phyloP scores from a whole-genome alignment of 371 early-diverging fungal species.

The Parasitella parasitica region DNA sequence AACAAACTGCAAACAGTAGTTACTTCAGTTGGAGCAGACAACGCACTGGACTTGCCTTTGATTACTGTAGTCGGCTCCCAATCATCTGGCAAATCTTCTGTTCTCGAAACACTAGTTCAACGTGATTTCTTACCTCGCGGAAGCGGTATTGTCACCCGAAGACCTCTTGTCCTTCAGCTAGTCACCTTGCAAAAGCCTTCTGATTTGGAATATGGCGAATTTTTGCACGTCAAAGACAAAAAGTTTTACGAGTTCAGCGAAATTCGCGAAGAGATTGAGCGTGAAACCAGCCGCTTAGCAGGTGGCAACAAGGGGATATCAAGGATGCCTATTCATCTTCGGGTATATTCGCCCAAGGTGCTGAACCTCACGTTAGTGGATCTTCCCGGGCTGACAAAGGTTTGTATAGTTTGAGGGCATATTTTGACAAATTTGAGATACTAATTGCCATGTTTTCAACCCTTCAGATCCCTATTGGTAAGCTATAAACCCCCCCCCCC shows the following conservation, averaged over 20 bases:
- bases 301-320: conserved; percentile 88
- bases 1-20: conserved; percentile 96
- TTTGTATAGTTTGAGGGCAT: conserved; percentile 13
- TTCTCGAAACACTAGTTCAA: conserved; percentile 88
- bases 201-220: conserved; percentile 66
- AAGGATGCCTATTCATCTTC: conserved; percentile 85
- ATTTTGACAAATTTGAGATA: not conserved
- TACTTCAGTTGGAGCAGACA: conserved; percentile 76
- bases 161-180: conserved; percentile 91
- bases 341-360: conserved; percentile 84
- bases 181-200: conserved; percentile 59
- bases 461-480: conserved; percentile 50
- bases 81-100: conserved; percentile 93
- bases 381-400: conserved; percentile 93
- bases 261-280: conserved; percentile 86
- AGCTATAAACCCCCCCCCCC: no score
- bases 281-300: conserved; percentile 85
- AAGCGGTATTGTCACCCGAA: conserved; percentile 89
- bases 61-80: conserved; percentile 87
- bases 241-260: conserved; percentile 81
- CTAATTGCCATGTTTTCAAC: not conserved
- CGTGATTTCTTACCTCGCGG: conserved; percentile 92
- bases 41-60: conserved; percentile 89
- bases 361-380: conserved; percentile 92
- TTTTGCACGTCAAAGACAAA: conserved; percentile 75